Conservation (phyloP, 768 basidiomycete species). For the Termitomyces sp. region DNA sequence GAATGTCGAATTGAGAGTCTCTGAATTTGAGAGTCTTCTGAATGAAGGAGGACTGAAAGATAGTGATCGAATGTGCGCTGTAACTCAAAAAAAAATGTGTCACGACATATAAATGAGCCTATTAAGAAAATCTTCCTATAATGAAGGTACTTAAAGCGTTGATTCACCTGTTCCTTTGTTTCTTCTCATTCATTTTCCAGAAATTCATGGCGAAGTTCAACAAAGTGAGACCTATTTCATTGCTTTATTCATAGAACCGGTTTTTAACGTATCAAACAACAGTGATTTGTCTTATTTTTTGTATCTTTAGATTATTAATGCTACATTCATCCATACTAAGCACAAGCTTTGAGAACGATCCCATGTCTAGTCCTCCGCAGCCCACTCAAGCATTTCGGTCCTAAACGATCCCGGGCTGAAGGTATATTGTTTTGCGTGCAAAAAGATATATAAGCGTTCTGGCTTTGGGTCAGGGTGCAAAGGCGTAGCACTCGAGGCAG, state of each 20-base stretch:
- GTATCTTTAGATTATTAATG: conserved; percentile 7
- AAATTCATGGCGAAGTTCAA: background rate
- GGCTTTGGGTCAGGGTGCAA: conserved; percentile 91
- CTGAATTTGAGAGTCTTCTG: too few species aligned
- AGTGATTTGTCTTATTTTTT: conserved; percentile 11
- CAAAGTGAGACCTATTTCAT: background rate
- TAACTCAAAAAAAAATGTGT: background rate
- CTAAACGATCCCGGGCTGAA: conserved; percentile 78
- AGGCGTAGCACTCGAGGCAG: conserved; percentile 88
- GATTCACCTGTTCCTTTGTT: background rate
- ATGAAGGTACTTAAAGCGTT: too few species aligned
- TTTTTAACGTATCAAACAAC: background rate
- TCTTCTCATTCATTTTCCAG: too few species aligned
- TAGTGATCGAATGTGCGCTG: background rate
- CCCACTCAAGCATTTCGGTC: conserved; percentile 89
- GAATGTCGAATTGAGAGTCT: conserved; percentile 1
- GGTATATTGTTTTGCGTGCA: conserved; percentile 87
- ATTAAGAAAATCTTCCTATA: background rate
- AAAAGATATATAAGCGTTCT: conserved; percentile 89
- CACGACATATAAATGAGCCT: background rate
- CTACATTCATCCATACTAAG: background rate
- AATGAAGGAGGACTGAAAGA: background rate
- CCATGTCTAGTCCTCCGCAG: conserved; percentile 68
- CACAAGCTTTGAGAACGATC: conserved; percentile 27
- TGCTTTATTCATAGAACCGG: background rate